phyloP scores from a whole-genome alignment of 2,329 filamentous ascomycete genomes.

The Ascochyta koolunga region DNA sequence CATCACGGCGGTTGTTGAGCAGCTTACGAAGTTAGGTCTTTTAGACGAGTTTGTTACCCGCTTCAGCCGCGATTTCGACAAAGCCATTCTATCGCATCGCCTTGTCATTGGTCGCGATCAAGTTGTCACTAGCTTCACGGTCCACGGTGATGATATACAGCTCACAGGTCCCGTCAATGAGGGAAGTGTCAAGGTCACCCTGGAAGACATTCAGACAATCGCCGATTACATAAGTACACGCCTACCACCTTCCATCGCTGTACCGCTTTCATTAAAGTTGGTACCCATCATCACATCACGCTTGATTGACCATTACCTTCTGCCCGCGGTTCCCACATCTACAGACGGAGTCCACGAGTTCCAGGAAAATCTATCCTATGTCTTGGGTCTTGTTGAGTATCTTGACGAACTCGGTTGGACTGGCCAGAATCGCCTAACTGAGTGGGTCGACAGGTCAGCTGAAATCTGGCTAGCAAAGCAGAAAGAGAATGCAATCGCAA shows the following conservation, averaged over 20 bases:
- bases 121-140: slow-evolving; percentile 37
- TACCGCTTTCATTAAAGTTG: slow-evolving; percentile 69
- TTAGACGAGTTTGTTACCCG: slow-evolving; percentile 59
- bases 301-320: slow-evolving; percentile 76
- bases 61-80: slow-evolving; percentile 69
- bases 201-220: slow-evolving; percentile 46
- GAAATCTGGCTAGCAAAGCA: slow-evolving; percentile 86
- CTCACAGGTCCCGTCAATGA: slow-evolving; percentile 34
- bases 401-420: slow-evolving; percentile 69
- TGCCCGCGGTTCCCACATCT: slow-evolving; percentile 75
- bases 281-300: slow-evolving; percentile 71
- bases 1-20: slow-evolving; percentile 44
- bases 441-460: slow-evolving; percentile 82
- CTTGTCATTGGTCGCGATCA: slow-evolving; percentile 52
- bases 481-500: slow-evolving; percentile 77
- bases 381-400: slow-evolving; percentile 67
- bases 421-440: slow-evolving; percentile 65
- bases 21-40: slow-evolving; percentile 44
- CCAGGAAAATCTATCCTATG: slow-evolving; percentile 69
- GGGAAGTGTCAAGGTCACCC: slow-evolving; percentile 34
- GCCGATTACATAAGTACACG: slow-evolving; percentile 58
- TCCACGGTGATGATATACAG: slow-evolving; percentile 45
- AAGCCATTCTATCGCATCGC: slow-evolving; percentile 65
- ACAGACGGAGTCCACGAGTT: slow-evolving; percentile 74
- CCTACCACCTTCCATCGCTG: slow-evolving; percentile 56